Evolutionary conservation across 139 green algal genomes (phyloP).

Genomic region (Micractinium sp.): DNA sequence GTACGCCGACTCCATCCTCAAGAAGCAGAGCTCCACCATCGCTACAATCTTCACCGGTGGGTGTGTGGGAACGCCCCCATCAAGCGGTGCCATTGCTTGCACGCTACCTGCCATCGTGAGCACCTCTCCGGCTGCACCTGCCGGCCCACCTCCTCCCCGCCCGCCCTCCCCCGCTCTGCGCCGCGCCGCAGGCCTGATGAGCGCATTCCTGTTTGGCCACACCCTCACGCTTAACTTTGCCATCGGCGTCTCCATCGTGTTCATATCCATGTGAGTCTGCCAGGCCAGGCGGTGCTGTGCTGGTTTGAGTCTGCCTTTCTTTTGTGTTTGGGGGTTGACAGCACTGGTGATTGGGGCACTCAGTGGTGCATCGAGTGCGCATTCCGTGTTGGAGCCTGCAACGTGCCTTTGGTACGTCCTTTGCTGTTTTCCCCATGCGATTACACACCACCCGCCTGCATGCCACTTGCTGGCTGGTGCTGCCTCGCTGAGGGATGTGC

Average conservation of each 20-base stretch:
- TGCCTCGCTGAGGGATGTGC: neutral
- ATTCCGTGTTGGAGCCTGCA: too few species aligned
- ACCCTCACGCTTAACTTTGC: conserved; percentile 93
- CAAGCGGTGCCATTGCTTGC: neutral
- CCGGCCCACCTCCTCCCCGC: neutral
- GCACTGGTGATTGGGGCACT: too few species aligned
- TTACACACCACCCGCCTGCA: too few species aligned
- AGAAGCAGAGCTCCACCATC: conserved; percentile 96
- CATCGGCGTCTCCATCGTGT: conserved; percentile 95
- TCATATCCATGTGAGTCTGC: conserved; percentile 88
- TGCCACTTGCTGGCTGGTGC: too few species aligned
- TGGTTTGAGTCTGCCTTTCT: too few species aligned
- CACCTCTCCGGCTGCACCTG: neutral
- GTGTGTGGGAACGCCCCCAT: neutral
- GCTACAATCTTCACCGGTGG: conserved; percentile 93
- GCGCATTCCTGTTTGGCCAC: conserved; percentile 89
- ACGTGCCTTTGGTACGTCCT: too few species aligned
- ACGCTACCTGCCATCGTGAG: neutral
- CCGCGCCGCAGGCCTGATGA: conserved; percentile 71
- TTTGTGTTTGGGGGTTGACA: too few species aligned
- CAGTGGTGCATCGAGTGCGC: too few species aligned
- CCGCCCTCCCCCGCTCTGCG: neutral
- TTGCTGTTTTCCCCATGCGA: too few species aligned
- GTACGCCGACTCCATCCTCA: conserved; percentile 97
- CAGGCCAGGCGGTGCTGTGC: neutral